A percentile compares a stretch with the other conserved stretches of the same genome.
Evolutionary conservation across 2,329 filamentous ascomycete genomes (phyloP).

Genomic region (Ilyonectria mors-panacis): DNA sequence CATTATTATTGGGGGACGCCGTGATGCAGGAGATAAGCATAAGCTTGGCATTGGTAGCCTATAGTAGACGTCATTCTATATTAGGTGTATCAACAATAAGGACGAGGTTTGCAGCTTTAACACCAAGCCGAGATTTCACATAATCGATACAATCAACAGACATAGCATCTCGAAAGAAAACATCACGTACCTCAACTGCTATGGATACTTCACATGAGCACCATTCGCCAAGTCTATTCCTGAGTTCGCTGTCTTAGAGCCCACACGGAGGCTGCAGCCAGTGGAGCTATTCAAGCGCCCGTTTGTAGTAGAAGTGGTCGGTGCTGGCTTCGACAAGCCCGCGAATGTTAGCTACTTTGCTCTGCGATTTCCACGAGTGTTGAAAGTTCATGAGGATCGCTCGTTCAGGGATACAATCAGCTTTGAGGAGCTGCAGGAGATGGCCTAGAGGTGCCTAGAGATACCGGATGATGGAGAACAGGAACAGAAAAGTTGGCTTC

Average conservation of each 20-base stretch:
- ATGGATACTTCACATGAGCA: no score
- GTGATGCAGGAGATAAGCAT: conserved; percentile 72
- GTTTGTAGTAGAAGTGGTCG: conserved; percentile 78
- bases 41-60: conserved; percentile 65
- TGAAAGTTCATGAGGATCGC: conserved; percentile 11
- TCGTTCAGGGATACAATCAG: conserved; percentile 11
- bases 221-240: no score
- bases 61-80: conserved; percentile 80
- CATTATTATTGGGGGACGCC: conserved; percentile 79
- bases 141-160: conserved; percentile 63
- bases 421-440: conserved; percentile 5
- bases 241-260: no score
- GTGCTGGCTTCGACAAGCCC: conserved; percentile 71
- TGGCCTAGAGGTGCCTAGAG: conserved; percentile 5
- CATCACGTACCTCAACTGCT: conserved; percentile 61
- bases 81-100: conserved; percentile 79
- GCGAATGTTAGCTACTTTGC: conserved; percentile 75
- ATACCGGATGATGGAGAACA: conserved; percentile 13
- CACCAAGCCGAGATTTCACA: conserved; percentile 52
- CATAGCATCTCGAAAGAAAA: conserved; percentile 54
- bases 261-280: no score
- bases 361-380: conserved; percentile 69
- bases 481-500: conserved; percentile 13
- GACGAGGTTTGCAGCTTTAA: conserved; percentile 35
- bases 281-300: conserved; percentile 60